Percentiles rank a stretch among this genome's conserved stretches.
These are phyloP conservation scores for Nicotiana undulata DNA, from an alignment of 257 asterid species.

Conservation along the genomic window DNA sequence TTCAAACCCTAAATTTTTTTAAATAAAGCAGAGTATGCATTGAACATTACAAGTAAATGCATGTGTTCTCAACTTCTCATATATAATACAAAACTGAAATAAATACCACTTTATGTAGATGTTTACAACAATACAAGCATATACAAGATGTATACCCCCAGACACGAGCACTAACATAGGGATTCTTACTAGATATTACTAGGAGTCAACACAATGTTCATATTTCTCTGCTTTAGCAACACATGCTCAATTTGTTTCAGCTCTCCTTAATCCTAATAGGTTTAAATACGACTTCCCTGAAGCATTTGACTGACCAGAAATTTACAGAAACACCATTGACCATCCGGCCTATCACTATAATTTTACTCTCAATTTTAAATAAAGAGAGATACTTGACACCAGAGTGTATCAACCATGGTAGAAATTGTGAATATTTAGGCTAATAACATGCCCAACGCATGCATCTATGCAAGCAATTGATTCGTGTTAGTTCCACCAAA, in stretches of 20 bases:
- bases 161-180: neutral
- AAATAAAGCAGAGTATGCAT: neutral
- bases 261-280: neutral
- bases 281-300: neutral
- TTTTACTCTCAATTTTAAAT: neutral
- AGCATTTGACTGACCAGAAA: neutral
- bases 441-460: neutral
- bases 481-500: neutral
- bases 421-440: neutral
- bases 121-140: neutral
- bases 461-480: neutral
- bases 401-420: neutral
- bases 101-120: neutral
- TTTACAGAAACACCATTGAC: neutral
- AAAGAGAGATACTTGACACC: neutral
- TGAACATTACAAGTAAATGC: slow-evolving; percentile 1
- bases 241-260: neutral
- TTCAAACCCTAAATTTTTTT: neutral
- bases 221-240: neutral
- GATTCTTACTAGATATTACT: neutral
- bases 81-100: neutral
- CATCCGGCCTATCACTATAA: neutral
- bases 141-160: neutral
- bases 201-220: neutral
- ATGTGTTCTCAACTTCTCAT: neutral